These are phyloP conservation scores for Thielaviopsis ethacetica DNA, from an alignment of 2,329 filamentous ascomycete species.

Conservation along the genomic window DNA sequence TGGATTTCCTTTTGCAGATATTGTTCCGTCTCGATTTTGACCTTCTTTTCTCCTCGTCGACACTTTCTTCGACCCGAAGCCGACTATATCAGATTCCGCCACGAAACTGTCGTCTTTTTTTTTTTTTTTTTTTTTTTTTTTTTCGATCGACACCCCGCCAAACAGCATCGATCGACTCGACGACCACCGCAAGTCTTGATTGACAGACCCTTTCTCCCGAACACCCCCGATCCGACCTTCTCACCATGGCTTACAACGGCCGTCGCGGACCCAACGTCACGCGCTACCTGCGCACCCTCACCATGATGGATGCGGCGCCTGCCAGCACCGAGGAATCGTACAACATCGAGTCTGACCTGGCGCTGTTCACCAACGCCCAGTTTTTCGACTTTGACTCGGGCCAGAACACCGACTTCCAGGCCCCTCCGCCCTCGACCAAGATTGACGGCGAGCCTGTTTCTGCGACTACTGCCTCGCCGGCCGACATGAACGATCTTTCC, in stretches of 20 bases:
- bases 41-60: background rate
- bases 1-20: background rate
- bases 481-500: constrained; percentile 16
- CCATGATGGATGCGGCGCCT: constrained; percentile 48
- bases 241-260: constrained; percentile 53
- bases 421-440: constrained; percentile 26
- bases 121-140: background rate
- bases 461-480: constrained; percentile 11
- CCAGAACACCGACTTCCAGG: constrained; percentile 41
- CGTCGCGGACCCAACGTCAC: constrained; percentile 76
- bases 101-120: background rate
- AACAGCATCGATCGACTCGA: background rate
- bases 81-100: background rate
- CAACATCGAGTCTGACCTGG: constrained; percentile 54
- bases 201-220: background rate
- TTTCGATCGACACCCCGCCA: background rate
- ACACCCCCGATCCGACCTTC: background rate
- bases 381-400: constrained; percentile 65
- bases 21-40: background rate
- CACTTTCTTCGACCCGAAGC: background rate
- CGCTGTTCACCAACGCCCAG: constrained; percentile 66
- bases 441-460: constrained; percentile 21
- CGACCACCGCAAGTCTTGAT: background rate
- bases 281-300: constrained; percentile 75
- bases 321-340: constrained; percentile 39